Evolutionary conservation across 2,329 filamentous ascomycete genomes (phyloP), one percentile per base, ranked within the genome.

Genomic region (Fusarium mundagurra): DNA sequence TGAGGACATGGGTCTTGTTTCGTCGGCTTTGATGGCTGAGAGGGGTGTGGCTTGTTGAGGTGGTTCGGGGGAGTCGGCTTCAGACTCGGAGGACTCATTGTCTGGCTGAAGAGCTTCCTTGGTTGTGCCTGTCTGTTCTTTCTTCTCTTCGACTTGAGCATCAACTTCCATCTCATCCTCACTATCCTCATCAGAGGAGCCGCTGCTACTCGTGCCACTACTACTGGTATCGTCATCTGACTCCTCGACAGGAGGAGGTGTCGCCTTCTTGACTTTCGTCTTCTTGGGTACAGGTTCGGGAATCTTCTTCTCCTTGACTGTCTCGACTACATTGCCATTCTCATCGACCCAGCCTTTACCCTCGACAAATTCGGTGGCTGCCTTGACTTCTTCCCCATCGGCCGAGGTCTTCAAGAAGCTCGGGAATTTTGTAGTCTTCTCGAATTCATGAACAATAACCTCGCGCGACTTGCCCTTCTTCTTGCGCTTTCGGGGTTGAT

Each of bases 311-410:
- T 78, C 80, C 71, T 84, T 86, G 41, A 85, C 85, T 14, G 82
- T 83, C 81, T 97, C 93, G 6, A 97, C 89, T 3, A 98, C 84
- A 63, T 92, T 90, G 11, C 95, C 95, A 22, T 92, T 86, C 70
- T 91, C 89, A 77, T 98, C 92, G 1, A 98, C 88, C 96, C 96
- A 98, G 3, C 96, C 96, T 78, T 93, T 92, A 29, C 93, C 95
- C 61, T 98, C 92, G 45, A 96, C 89, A 80, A 92, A 98, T 64
- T 92, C 91, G 5, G 83, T 83, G 3, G 83, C 83, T 4, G 84
- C 81, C 10, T 84, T 83, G 47, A 80, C 61, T 20, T 69, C 69
- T 33, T 64, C 71, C 43, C 80, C 77, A 17, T 79, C 78, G 33
- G 64, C 75, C 5, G 76, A 51, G 11, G 87, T 85, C 80, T 94